Conservation (phyloP, 208 protist genomes). For the Trypanosoma theileri region DNA sequence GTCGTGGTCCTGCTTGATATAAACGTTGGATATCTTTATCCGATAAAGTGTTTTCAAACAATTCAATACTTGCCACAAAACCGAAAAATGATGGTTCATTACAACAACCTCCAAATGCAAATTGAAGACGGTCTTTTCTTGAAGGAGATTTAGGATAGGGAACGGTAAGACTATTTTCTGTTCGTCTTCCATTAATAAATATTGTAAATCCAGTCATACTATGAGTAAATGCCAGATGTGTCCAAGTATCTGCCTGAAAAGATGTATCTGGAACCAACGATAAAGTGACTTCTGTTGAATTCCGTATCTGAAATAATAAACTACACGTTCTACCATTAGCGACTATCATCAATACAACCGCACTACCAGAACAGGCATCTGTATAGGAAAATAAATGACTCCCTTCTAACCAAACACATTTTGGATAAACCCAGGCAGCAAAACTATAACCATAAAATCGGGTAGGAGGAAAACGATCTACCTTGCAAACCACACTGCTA, state of each 20-base stretch:
- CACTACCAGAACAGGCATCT: slow-evolving; percentile 37
- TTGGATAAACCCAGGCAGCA: slow-evolving; percentile 74
- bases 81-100: slow-evolving; percentile 68
- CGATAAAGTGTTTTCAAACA: slow-evolving; percentile 52
- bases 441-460: slow-evolving; percentile 79
- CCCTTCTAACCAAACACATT: slow-evolving; percentile 75
- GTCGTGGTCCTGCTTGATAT: slow-evolving; percentile 43
- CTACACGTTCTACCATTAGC: slow-evolving; percentile 71
- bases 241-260: slow-evolving; percentile 67
- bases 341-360: slow-evolving; percentile 51
- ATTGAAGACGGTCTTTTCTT: slow-evolving; percentile 45
- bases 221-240: slow-evolving; percentile 77
- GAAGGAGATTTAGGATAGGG: slow-evolving; percentile 61
- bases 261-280: slow-evolving; percentile 44
- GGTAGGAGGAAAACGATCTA: slow-evolving; percentile 24
- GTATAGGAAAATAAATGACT: slow-evolving; percentile 74
- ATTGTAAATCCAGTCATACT: slow-evolving; percentile 46
- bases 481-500: slow-evolving; percentile 54
- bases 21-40: slow-evolving; percentile 65
- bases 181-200: slow-evolving; percentile 68
- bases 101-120: slow-evolving; percentile 56
- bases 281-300: slow-evolving; percentile 26
- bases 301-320: slow-evolving; percentile 48
- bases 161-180: slow-evolving; percentile 30
- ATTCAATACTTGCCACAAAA: slow-evolving; percentile 62